A percentile compares a stretch with the other conserved stretches of the same genome.
phyloP scores from a whole-genome alignment of 257 asterid genomes.

The Scutellaria baicalensis region DNA sequence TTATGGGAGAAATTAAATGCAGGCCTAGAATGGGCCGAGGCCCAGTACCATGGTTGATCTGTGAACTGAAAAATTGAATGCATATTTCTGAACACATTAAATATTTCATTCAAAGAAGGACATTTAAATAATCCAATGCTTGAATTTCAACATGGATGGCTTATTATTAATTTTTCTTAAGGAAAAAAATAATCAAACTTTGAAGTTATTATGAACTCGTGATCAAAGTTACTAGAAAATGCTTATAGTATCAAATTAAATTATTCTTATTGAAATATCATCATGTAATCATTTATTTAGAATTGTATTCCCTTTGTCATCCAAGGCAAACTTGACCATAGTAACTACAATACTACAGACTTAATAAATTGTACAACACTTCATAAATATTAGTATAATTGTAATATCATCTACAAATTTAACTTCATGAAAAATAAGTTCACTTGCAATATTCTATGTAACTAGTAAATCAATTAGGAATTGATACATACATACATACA shows the following conservation, averaged over 20 bases:
- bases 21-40: slow-evolving; percentile 19
- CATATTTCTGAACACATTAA: neutral
- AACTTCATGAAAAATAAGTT: too few species aligned
- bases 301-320: neutral
- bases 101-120: neutral
- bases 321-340: too few species aligned
- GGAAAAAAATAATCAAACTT: neutral
- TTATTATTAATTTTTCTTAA: neutral
- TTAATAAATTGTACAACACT: too few species aligned
- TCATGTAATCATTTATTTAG: neutral
- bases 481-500: too few species aligned
- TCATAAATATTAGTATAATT: too few species aligned
- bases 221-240: neutral
- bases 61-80: neutral
- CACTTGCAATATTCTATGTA: too few species aligned
- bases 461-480: too few species aligned
- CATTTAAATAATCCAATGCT: neutral
- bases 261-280: neutral
- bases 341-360: too few species aligned
- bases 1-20: slow-evolving; percentile 20
- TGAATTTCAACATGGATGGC: neutral
- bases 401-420: too few species aligned
- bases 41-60: slow-evolving; percentile 6
- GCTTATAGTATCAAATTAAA: neutral
- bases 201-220: neutral